Conservation (phyloP, 75 land plant species). For the Chamaecyparis obtusa region DNA sequence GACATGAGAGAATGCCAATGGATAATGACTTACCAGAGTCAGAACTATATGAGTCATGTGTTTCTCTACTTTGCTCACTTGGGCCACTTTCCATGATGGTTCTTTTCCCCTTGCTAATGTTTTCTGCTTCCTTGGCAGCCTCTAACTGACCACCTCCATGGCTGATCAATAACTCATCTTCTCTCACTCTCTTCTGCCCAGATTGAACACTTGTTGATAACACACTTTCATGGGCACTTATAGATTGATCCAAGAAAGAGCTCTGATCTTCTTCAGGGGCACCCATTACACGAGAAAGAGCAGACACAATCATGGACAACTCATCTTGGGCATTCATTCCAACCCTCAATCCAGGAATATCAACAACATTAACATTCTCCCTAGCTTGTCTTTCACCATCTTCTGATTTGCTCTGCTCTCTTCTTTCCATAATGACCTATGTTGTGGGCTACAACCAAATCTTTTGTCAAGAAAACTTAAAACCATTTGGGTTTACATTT, state of each 20-base stretch:
- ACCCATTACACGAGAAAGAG: conserved; percentile 7
- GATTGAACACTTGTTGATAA: not conserved
- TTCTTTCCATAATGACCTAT: not conserved
- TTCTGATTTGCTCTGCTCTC: not conserved
- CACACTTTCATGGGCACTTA: not conserved
- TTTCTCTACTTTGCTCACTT: not conserved
- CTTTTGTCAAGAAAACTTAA: not conserved
- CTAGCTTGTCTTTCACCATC: not conserved
- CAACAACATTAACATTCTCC: not conserved
- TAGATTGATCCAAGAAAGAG: not conserved
- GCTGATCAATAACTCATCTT: not conserved
- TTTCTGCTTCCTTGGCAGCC: not conserved
- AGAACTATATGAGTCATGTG: not conserved
- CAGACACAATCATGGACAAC: conserved; percentile 5
- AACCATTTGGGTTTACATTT: too few relatives aligned
- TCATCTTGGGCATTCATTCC: not conserved
- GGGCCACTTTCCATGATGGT: not conserved
- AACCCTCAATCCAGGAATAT: not conserved
- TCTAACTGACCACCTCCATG: not conserved
- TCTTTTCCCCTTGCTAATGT: not conserved
- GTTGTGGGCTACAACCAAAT: not conserved
- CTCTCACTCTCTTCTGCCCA: not conserved
- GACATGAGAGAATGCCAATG: not conserved
- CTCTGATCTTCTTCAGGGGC: not conserved
- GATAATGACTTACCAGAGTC: not conserved